These are phyloP conservation scores for Hypoxylon fuscum DNA, from an alignment of 495 filamentous ascomycete species.

Conservation along the genomic window DNA sequence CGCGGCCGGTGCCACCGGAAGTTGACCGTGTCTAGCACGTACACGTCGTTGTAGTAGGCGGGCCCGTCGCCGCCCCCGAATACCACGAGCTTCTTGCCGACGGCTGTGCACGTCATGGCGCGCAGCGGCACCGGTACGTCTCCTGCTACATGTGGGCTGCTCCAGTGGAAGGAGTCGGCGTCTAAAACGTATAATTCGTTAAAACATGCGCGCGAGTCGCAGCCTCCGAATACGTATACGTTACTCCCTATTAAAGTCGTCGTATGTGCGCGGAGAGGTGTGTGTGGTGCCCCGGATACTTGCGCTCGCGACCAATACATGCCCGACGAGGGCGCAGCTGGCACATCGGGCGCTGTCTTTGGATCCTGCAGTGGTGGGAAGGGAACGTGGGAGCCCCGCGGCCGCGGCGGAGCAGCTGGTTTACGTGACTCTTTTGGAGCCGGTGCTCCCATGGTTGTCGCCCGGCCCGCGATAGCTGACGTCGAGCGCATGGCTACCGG, in stretches of 20 bases:
- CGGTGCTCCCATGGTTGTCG: conserved; percentile 34
- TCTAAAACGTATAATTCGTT: conserved; percentile 72
- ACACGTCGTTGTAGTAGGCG: conserved; percentile 74
- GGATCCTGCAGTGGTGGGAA: conserved; percentile 67
- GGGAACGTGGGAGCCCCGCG: conserved; percentile 48
- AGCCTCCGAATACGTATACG: conserved; percentile 73
- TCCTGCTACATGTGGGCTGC: conserved; percentile 64
- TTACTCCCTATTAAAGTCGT: conserved; percentile 68
- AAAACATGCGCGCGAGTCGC: conserved; percentile 69
- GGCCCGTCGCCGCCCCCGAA: conserved; percentile 74
- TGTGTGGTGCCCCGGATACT: conserved; percentile 63
- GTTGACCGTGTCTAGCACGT: conserved; percentile 71
- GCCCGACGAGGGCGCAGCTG: conserved; percentile 67
- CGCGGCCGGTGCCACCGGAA: conserved; percentile 66
- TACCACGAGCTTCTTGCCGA: conserved; percentile 71
- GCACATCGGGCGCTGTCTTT: conserved; percentile 64
- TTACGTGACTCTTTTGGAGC: conserved; percentile 41
- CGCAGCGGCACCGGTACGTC: conserved; percentile 68
- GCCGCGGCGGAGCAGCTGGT: conserved; percentile 41
- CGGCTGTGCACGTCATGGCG: conserved; percentile 73
- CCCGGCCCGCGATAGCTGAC: conserved; percentile 59
- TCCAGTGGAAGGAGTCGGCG: conserved; percentile 72
- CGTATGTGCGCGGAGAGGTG: conserved; percentile 68
- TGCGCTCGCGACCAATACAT: conserved; percentile 75
- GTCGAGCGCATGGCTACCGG: conserved; percentile 57